Percentiles rank a stretch among this genome's conserved stretches.
phyloP scores from a whole-genome alignment of 2,329 filamentous ascomycete species.

The Talaromyces sp. region DNA sequence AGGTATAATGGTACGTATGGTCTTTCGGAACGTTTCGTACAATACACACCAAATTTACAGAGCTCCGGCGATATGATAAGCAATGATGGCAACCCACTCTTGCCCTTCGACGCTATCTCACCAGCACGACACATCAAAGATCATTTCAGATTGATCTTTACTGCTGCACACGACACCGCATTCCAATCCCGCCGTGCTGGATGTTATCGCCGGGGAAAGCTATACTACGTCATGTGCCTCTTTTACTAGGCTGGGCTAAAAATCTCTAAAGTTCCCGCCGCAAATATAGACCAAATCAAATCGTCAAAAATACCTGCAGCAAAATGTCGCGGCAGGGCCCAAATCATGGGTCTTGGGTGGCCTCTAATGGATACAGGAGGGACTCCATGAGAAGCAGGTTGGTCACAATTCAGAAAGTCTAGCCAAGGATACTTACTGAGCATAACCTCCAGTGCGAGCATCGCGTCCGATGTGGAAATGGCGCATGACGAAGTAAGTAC shows the following conservation, averaged over 20 bases:
- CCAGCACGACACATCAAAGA: not conserved
- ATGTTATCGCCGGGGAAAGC: not conserved
- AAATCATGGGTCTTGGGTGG: slow-evolving; percentile 24
- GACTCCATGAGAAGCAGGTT: slow-evolving; percentile 42
- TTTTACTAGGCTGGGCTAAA: not conserved
- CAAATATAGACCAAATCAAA: not conserved
- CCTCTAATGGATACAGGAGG: slow-evolving; percentile 28
- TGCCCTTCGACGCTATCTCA: not conserved
- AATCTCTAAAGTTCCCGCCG: not conserved
- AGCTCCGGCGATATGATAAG: slow-evolving; percentile 13
- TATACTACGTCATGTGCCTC: slow-evolving; percentile 7
- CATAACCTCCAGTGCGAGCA: slow-evolving; percentile 54
- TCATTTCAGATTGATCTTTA: not conserved
- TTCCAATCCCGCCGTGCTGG: not conserved
- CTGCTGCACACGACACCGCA: not conserved
- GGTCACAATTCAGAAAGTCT: slow-evolving; percentile 13
- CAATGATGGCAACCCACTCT: not conserved
- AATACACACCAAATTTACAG: slow-evolving; percentile 18
- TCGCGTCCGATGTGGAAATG: slow-evolving; percentile 97
- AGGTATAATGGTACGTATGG: not conserved
- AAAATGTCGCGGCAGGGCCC: slow-evolving; percentile 31
- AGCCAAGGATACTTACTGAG: not conserved
- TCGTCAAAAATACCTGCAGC: not conserved
- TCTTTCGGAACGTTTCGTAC: slow-evolving; percentile 17
- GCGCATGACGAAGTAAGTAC: slow-evolving; percentile 93